Percentiles rank a stretch among this genome's conserved stretches.
Conservation (phyloP, 305 asterid genomes). For the Nicotiana rustica region DNA sequence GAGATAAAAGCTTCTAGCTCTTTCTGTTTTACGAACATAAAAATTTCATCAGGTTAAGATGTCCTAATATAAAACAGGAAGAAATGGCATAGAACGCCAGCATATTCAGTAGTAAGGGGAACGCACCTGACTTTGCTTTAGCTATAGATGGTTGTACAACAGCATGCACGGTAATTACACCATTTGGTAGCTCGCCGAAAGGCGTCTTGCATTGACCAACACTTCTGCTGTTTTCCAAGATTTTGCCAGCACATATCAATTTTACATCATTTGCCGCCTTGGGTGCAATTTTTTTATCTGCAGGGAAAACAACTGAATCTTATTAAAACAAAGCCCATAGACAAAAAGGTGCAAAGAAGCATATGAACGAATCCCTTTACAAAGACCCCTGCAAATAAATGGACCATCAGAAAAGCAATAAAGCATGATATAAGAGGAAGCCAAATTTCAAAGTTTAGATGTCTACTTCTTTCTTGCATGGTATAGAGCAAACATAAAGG, state of each 20-base stretch:
- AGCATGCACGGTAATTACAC: conserved; percentile 90
- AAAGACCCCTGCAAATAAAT: not conserved
- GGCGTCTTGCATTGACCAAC: conserved; percentile 92
- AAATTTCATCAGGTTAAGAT: not conserved
- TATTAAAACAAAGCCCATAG: conserved; percentile 33
- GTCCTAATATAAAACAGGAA: not conserved
- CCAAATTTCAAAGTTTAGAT: conserved; percentile 8
- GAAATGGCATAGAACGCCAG: not conserved
- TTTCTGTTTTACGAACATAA: not conserved
- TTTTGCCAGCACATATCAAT: conserved; percentile 83
- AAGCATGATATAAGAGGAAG: conserved; percentile 11
- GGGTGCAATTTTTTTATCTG: conserved; percentile 84
- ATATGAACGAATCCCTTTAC: not conserved
- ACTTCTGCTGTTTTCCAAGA: conserved; percentile 84
- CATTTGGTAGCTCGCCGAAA: conserved; percentile 78
- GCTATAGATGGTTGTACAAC: conserved; percentile 91
- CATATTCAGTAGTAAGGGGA: conserved; percentile 19
- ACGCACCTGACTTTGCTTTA: conserved; percentile 78
- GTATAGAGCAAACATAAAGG: not conserved
- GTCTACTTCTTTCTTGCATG: not conserved
- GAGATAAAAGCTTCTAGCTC: not conserved
- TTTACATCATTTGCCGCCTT: conserved; percentile 85
- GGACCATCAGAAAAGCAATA: not conserved
- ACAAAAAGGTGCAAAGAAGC: conserved; percentile 27
- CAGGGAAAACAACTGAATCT: conserved; percentile 35